Conservation (phyloP, 257 asterid species). For the Primulina huaijiensis region DNA sequence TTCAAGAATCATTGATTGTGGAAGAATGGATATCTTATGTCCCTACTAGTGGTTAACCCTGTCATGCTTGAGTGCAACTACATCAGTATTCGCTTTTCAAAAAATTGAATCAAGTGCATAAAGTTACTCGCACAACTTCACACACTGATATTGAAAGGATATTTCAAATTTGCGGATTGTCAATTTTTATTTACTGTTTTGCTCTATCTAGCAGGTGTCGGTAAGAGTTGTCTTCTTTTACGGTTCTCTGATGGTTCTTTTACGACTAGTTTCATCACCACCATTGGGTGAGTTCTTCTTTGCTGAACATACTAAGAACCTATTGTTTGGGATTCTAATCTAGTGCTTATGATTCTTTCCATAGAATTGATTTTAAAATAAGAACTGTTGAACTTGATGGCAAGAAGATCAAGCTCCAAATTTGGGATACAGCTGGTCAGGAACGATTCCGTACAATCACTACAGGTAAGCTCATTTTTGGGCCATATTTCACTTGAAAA, state of each 20-base stretch:
- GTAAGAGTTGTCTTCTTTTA: slow-evolving; percentile 90
- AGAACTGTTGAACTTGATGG: slow-evolving; percentile 61
- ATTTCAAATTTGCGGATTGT: not conserved
- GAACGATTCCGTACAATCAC: slow-evolving; percentile 61
- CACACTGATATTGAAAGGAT: not conserved
- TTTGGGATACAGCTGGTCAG: slow-evolving; percentile 73
- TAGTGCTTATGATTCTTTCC: slow-evolving; percentile 25
- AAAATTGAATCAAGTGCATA: no score
- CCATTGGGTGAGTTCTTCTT: slow-evolving; percentile 46
- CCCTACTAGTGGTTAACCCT: not conserved
- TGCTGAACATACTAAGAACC: slow-evolving; percentile 11
- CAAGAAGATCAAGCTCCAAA: slow-evolving; percentile 60
- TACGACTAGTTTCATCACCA: slow-evolving; percentile 77
- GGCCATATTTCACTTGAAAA: slow-evolving; percentile 3
- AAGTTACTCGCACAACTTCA: not conserved
- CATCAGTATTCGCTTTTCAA: no score
- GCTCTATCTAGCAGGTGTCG: slow-evolving; percentile 47
- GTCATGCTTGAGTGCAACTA: no score
- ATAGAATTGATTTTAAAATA: slow-evolving; percentile 60
- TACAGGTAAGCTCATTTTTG: slow-evolving; percentile 37
- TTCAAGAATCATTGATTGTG: not conserved
- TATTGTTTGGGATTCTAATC: slow-evolving; percentile 24
- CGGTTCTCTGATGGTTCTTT: slow-evolving; percentile 87
- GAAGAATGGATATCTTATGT: not conserved
- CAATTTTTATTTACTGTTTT: slow-evolving; percentile 12